Conservation (phyloP, 192 early-diverging fungal genomes). For the Phlyctochytrium planicorne region DNA sequence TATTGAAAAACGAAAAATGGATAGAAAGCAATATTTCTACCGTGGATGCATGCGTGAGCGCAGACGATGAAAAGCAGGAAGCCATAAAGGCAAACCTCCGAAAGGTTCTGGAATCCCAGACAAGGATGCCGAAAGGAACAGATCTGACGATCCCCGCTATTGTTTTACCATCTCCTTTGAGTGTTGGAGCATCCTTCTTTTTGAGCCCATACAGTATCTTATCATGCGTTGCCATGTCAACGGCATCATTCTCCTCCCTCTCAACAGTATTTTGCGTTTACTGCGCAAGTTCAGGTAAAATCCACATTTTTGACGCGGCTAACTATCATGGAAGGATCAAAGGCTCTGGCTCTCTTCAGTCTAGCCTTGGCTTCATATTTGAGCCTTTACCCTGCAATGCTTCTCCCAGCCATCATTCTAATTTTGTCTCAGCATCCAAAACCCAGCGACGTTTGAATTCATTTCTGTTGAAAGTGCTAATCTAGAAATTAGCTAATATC, state of each 20-base stretch:
- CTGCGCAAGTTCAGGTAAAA: slow-evolving; percentile 59
- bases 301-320: background rate
- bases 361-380: slow-evolving; percentile 81
- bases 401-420: slow-evolving; percentile 61
- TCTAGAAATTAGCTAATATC: too few relatives aligned
- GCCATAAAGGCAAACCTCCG: background rate
- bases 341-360: slow-evolving; percentile 61
- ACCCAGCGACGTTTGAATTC: too few relatives aligned
- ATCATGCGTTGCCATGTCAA: slow-evolving; percentile 73
- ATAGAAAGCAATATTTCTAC: background rate
- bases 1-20: slow-evolving; percentile 16
- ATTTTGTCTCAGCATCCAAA: slow-evolving; percentile 37
- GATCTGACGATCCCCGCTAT: slow-evolving; percentile 40
- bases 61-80: background rate
- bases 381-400: slow-evolving; percentile 83
- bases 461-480: too few relatives aligned
- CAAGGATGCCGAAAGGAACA: slow-evolving; percentile 10
- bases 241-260: slow-evolving; percentile 72
- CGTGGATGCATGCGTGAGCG: background rate
- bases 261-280: slow-evolving; percentile 72
- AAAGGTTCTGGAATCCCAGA: background rate
- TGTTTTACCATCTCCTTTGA: slow-evolving; percentile 36
- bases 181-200: slow-evolving; percentile 58
- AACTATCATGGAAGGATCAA: slow-evolving; percentile 43
- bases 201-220: slow-evolving; percentile 83